These are phyloP conservation scores for Trichoderma afroharzianum DNA, from an alignment of 2,329 filamentous ascomycete genomes.

Conservation along the genomic window DNA sequence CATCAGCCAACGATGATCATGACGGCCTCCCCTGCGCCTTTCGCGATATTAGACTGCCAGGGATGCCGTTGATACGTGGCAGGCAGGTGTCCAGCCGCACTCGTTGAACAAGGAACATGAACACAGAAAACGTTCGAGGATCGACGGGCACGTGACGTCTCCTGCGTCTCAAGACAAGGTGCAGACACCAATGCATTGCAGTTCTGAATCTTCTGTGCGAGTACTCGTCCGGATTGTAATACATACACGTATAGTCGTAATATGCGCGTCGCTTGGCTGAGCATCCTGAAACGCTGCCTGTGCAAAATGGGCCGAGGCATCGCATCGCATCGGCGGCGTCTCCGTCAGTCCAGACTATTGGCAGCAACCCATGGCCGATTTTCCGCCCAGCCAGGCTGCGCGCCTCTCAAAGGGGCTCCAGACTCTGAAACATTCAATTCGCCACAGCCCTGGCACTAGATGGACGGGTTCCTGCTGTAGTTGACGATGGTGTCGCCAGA, in stretches of 20 bases:
- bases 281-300: background rate
- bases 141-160: constrained; percentile 25
- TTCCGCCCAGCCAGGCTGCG: background rate
- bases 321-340: background rate
- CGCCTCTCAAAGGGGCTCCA: background rate
- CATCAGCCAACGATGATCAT: background rate
- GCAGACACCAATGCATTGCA: background rate
- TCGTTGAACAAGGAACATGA: background rate
- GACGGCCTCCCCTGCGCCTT: background rate
- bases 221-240: background rate
- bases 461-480: constrained; percentile 15
- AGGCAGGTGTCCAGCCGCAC: background rate
- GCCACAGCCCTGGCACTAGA: background rate
- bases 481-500: background rate
- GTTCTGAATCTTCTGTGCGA: background rate
- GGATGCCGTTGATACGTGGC: background rate
- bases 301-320: background rate
- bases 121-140: background rate
- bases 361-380: background rate
- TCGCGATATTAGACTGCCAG: background rate
- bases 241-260: background rate
- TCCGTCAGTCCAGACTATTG: background rate
- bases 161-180: background rate
- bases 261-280: background rate
- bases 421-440: background rate